A percentile compares a stretch with the other conserved stretches of the same genome.
Evolutionary conservation across 2,329 filamentous ascomycete genomes (phyloP).

Genomic region (Fusarium begoniae): DNA sequence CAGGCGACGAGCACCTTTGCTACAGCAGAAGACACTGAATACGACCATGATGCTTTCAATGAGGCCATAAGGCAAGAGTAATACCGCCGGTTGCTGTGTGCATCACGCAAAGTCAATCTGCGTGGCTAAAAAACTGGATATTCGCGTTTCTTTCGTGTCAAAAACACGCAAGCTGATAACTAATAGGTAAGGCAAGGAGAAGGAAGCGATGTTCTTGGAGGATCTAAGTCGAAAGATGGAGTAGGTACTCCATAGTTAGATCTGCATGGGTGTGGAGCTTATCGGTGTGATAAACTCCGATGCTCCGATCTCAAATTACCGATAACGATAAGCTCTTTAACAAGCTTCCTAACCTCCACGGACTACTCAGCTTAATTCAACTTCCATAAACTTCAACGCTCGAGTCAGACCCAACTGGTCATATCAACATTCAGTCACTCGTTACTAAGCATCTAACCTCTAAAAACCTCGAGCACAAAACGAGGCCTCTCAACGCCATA

Average conservation of each 20-base stretch:
- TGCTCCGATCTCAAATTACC: slow-evolving; percentile 12
- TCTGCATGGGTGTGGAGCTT: not conserved
- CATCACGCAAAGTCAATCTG: no score
- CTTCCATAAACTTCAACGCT: not conserved
- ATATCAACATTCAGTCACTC: not conserved
- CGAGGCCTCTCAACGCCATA: not conserved
- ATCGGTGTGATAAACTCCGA: slow-evolving; percentile 29
- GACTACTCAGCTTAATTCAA: not conserved
- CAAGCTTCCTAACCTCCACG: not conserved
- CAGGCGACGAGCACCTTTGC: not conserved
- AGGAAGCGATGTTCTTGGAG: not conserved
- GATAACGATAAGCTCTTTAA: slow-evolving; percentile 34
- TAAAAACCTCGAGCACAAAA: not conserved
- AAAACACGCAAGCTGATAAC: not conserved
- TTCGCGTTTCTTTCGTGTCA: no score
- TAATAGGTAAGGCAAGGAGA: not conserved
- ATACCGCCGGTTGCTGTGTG: not conserved
- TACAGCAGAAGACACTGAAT: not conserved
- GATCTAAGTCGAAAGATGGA: not conserved
- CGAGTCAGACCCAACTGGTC: not conserved
- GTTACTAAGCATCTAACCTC: not conserved
- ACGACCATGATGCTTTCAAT: not conserved
- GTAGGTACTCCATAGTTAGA: not conserved
- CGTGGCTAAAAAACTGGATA: no score
- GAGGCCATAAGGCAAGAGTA: not conserved